These are phyloP conservation scores for Porogramme epimiltina DNA, from an alignment of 1,284 basidiomycete genomes.

Conservation along the genomic window DNA sequence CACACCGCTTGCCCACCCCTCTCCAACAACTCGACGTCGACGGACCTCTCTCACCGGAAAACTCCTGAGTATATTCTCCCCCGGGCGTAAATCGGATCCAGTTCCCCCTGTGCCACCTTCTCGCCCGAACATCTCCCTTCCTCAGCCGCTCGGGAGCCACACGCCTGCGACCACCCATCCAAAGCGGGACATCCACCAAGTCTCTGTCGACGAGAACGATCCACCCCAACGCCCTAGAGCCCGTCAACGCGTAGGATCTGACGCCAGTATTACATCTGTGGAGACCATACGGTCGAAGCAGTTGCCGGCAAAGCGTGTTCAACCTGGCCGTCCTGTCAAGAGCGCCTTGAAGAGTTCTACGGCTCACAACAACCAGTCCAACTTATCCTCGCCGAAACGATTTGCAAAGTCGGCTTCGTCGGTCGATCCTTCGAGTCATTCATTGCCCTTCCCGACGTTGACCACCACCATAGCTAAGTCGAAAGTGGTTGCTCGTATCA, in stretches of 20 bases:
- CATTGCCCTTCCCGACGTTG: not conserved
- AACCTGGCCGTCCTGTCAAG: slow-evolving; percentile 10
- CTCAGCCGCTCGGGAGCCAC: slow-evolving; percentile 13
- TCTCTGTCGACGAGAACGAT: slow-evolving; percentile 14
- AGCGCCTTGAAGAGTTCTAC: slow-evolving; percentile 18
- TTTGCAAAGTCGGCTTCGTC: too few relatives aligned
- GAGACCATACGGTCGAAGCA: not conserved
- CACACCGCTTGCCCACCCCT: too few relatives aligned
- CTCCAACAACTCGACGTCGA: slow-evolving; percentile 5
- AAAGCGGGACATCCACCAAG: slow-evolving; percentile 8
- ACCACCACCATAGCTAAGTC: not conserved
- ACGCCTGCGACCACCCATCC: not conserved
- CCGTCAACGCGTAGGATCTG: slow-evolving; percentile 7
- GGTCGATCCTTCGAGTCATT: not conserved
- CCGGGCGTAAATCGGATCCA: slow-evolving; percentile 6
- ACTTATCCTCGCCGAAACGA: not conserved
- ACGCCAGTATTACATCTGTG: not conserved
- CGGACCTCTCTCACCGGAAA: slow-evolving; percentile 17
- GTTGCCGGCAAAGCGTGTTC: not conserved
- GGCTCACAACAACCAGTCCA: not conserved
- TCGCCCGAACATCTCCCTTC: slow-evolving; percentile 15
- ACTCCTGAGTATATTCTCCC: slow-evolving; percentile 12
- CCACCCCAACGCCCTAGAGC: not conserved
- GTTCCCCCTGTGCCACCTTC: not conserved
- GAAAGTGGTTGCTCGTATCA: not conserved